Evolutionary conservation across 192 early-diverging fungal genomes (phyloP).

Genomic region (Coemansia sp.): DNA sequence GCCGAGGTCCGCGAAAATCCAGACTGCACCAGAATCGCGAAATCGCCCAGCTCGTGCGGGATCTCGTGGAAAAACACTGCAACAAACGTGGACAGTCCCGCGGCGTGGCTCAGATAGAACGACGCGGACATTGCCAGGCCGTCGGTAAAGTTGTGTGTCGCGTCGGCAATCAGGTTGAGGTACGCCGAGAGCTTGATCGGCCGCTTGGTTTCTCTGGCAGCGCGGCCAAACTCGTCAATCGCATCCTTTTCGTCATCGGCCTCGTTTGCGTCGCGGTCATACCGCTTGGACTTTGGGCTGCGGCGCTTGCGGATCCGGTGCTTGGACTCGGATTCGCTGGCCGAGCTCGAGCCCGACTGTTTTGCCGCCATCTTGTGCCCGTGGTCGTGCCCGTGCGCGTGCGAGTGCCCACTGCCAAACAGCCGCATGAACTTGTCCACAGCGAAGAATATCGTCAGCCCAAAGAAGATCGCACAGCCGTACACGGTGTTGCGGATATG

Average conservation of each 20-base stretch:
- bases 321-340: conserved; percentile 21
- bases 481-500: conserved; percentile 57
- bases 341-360: conserved; percentile 9
- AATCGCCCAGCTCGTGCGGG: conserved; percentile 85
- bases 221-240: background rate
- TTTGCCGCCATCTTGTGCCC: conserved; percentile 11
- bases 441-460: conserved; percentile 70
- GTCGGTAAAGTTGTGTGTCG: conserved; percentile 83
- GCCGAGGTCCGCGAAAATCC: conserved; percentile 73
- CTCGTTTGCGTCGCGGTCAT: conserved; percentile 26
- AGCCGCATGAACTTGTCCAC: conserved; percentile 85
- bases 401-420: conserved; percentile 58
- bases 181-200: conserved; percentile 69
- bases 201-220: conserved; percentile 10
- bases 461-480: conserved; percentile 71
- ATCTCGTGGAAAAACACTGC: conserved; percentile 89
- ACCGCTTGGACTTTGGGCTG: conserved; percentile 5
- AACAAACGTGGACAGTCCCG: conserved; percentile 79
- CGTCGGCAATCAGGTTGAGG: conserved; percentile 77
- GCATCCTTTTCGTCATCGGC: conserved; percentile 46
- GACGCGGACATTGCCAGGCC: conserved; percentile 80
- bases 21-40: conserved; percentile 79
- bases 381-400: conserved; percentile 40
- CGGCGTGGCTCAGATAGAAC: conserved; percentile 73
- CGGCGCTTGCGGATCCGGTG: conserved; percentile 34